Conservation (phyloP, 225 moss, liverwort and hornwort species). For the Polytrichum formosum region DNA sequence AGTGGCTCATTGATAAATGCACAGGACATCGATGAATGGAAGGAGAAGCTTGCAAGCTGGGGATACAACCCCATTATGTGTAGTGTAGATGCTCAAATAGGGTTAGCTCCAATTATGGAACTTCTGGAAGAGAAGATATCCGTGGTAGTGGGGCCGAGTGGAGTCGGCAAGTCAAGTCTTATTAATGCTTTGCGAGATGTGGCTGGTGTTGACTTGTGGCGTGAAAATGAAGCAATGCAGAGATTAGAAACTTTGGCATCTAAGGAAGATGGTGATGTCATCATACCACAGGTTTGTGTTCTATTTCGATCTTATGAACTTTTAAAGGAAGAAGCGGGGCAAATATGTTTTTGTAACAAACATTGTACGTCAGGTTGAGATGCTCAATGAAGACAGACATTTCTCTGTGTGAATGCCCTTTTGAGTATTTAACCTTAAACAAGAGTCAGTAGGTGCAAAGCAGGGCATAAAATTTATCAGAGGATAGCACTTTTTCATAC, state of each 20-base stretch:
- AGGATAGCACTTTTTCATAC: not conserved
- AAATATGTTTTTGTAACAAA: too few species aligned
- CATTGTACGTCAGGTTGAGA: too few species aligned
- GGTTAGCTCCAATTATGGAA: slow-evolving; percentile 62
- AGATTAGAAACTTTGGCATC: slow-evolving; percentile 32
- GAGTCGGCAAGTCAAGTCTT: slow-evolving; percentile 96
- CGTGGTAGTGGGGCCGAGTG: slow-evolving; percentile 94
- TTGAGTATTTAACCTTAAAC: too few species aligned
- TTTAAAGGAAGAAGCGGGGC: too few species aligned
- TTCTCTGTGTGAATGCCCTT: too few species aligned
- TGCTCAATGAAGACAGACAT: too few species aligned
- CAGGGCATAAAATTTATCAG: not conserved
- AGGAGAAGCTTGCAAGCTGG: slow-evolving; percentile 76
- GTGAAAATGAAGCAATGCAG: slow-evolving; percentile 57
- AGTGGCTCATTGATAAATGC: not conserved
- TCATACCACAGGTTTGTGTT: slow-evolving; percentile 37
- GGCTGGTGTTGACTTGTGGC: slow-evolving; percentile 65
- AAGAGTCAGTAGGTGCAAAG: too few species aligned
- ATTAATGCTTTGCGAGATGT: slow-evolving; percentile 86
- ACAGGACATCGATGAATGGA: slow-evolving; percentile 72
- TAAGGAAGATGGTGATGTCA: slow-evolving; percentile 33
- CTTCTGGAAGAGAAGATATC: slow-evolving; percentile 62
- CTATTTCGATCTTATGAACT: not conserved
- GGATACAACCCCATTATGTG: slow-evolving; percentile 76
- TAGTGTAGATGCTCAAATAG: slow-evolving; percentile 66